Evolutionary conservation across 2,329 filamentous ascomycete genomes (phyloP).

Genomic region (Calonectria pseudoreteaudii): DNA sequence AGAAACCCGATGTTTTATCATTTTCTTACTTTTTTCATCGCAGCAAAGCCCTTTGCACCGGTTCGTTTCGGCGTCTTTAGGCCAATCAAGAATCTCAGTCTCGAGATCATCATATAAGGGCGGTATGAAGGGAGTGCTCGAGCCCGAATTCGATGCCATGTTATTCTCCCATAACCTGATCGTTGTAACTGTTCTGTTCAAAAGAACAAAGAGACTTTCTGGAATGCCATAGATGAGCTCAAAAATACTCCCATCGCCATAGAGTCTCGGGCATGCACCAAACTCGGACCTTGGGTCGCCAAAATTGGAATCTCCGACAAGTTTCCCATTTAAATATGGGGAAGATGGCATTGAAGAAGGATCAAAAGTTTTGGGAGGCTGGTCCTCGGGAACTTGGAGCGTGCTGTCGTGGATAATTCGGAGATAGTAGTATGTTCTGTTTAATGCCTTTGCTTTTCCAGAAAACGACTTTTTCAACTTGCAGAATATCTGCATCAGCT

Average conservation of each 20-base stretch:
- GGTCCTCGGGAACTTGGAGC: background rate
- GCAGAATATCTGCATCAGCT: conserved; percentile 32
- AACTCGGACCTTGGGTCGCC: too few species aligned
- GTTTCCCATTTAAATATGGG: background rate
- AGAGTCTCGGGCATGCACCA: background rate
- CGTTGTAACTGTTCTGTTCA: conserved; percentile 10
- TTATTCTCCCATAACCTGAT: conserved; percentile 10
- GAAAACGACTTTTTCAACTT: conserved; percentile 31
- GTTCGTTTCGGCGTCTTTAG: background rate
- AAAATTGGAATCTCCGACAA: background rate
- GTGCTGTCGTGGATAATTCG: conserved; percentile 41
- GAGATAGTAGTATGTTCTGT: conserved; percentile 42
- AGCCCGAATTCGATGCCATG: background rate
- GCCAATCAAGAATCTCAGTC: conserved; percentile 22
- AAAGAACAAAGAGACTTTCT: conserved; percentile 7
- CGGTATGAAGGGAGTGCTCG: background rate
- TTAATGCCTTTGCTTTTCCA: conserved; percentile 30
- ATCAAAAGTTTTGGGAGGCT: background rate
- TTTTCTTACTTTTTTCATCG: conserved; percentile 4
- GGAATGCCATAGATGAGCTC: conserved; percentile 28
- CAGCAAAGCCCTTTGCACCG: background rate
- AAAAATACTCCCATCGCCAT: conserved; percentile 3
- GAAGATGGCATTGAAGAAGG: background rate
- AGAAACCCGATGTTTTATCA: conserved; percentile 22
- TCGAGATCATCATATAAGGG: conserved; percentile 15